Base-by-base conservation (phyloP, 176 grass and related monocot genomes). In the Juncus effusus region DNA sequence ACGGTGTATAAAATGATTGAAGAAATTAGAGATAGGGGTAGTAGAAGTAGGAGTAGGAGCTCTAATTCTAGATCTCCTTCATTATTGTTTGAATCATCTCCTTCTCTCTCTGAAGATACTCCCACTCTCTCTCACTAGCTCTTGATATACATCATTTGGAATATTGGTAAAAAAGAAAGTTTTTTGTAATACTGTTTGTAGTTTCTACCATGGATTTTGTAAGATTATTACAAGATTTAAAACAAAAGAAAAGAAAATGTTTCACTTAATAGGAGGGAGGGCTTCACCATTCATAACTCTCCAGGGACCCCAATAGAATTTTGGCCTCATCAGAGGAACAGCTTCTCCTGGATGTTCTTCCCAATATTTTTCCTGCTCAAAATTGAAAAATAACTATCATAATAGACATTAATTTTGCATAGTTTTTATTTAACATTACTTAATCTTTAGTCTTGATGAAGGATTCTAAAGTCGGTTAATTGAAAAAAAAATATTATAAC, bases 261-360 rank as follows among this genome's bases (percentile, higher is more conserved):
- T 68, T 72, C 57, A 72, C 53, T 72, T 59, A 52, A 13, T 59
- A 72, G 68, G 87, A 72, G 68, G 87, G 13, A 85, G 87, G 38
- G 81, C 82, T 45, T 89, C 77, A 5, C 94, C 94, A 16, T 79
- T 74, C 64, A 89, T 58, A 74, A 92, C 80, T 74, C 80, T 92
- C 94, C 94, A 97, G 13, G 85, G 94, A 4, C 94, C 94, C 94
- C 88, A 89, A 77, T 97, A 97, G 78, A 97, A 97, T 54, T 84
- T 97, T 39, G 94, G 94, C 47, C 75, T 82, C 93, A 97, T 97
- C 67, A 97, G 69, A 8, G 94, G 94, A 78, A 97, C 88, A 3
- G 75, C 71, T 78, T 84, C 88, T 42, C 94, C 94, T 2, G 88
- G 88, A 64, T 99, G 94, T 10, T 93, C 94, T 69, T 99, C 94